Conservation (phyloP, 306 rosid genomes). For the Senna tora region DNA sequence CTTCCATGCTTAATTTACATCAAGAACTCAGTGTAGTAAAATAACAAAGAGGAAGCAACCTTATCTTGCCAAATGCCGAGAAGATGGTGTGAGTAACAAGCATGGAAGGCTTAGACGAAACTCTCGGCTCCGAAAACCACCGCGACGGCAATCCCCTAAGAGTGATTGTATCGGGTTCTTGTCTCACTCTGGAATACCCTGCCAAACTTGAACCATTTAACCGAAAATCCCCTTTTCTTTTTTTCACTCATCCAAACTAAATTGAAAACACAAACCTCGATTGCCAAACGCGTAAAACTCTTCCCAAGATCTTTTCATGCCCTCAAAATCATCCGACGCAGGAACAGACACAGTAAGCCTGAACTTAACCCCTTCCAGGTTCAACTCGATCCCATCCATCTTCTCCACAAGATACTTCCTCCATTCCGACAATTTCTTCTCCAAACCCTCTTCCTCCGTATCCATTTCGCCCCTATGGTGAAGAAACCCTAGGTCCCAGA, state of each 20-base stretch:
- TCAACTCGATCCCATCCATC: conserved; percentile 77
- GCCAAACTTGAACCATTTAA: conserved; percentile 8
- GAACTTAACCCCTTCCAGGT: conserved; percentile 75
- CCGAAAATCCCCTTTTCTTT: neutral
- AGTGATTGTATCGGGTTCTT: conserved; percentile 72
- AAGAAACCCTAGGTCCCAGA: conserved; percentile 67
- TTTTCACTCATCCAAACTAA: conserved; percentile 3
- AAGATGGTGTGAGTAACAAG: conserved; percentile 92
- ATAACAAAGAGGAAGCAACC: conserved; percentile 43
- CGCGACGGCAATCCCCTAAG: conserved; percentile 78
- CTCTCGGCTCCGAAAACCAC: conserved; percentile 93
- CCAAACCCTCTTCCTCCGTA: conserved; percentile 46
- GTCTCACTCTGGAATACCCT: conserved; percentile 62
- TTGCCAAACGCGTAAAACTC: conserved; percentile 64
- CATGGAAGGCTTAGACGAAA: conserved; percentile 95
- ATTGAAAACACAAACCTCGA: conserved; percentile 46
- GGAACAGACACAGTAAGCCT: conserved; percentile 59
- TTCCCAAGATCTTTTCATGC: conserved; percentile 70
- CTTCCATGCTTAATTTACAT: too few relatives aligned
- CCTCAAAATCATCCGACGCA: conserved; percentile 61
- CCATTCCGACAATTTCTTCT: conserved; percentile 59
- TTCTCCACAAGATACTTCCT: conserved; percentile 59
- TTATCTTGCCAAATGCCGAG: conserved; percentile 85
- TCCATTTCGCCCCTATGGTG: neutral
- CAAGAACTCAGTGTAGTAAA: neutral